Base-by-base conservation (phyloP, 805 yeast genomes). In the Candida verbasci region DNA sequence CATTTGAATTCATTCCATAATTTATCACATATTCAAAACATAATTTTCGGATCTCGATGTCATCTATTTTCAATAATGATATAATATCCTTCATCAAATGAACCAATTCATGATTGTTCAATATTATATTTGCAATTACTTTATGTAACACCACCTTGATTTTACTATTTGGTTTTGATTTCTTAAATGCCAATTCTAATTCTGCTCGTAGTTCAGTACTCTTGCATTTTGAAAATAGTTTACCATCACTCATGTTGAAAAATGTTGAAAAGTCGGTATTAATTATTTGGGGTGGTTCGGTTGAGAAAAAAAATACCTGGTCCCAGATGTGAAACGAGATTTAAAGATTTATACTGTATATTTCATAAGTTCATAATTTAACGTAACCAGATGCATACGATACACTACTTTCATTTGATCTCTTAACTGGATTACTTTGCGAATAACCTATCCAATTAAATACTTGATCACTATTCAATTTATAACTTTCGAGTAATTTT, bases 351-450 rank as follows among this genome's bases (percentile, higher is more conserved):
- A 18, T 6, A 18, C 11, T 25, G 28, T 25, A 15, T 17, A 29
- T 20, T 20, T 20, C 9, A 20, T 37, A n/a, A n/a, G n/a, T n/a
- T n/a, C 24, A 41, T 32, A 37, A 26, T 28, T 29, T 28, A n/a
- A 37, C 82, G 50, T 75, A 82, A 0, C 91, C 96, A 31, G 91
- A 75, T 1, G 91, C 95, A 58, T 91, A 91, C 41, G 95, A 84
- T n/a, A 91, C 97, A 56, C 95, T 84, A 44, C 84, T 80, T 29
- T 88, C 96, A 20, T 48, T 38, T 1, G 62, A 46, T 12, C 54
- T 50, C 0, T 47, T 45, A 1, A 71, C 91, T 9, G 56, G 52
- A 33, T 78, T 74, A 52, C 95, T 84, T 58, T 91, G 97, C 1
- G 82, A 63, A 53, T 91, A 91, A 0, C 83, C 85, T 10, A 81